Evolutionary conservation across 164 flowering plant species (phyloP).

Genomic region (Taxillus chinensis): DNA sequence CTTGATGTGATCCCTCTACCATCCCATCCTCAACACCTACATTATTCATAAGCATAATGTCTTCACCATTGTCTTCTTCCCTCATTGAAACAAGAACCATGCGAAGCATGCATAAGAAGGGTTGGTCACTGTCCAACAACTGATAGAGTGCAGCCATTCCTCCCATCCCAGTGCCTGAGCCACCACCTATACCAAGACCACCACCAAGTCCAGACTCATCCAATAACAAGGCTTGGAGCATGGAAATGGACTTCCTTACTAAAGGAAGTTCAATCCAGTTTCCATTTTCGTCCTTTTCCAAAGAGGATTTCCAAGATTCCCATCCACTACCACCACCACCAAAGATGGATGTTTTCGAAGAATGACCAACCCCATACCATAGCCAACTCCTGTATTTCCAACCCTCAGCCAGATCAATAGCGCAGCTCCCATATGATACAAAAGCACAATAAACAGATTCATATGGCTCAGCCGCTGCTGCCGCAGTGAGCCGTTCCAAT

Average conservation of each 20-base stretch:
- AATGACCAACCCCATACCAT: constrained; percentile 91
- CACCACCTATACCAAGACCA: constrained; percentile 98
- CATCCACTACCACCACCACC: constrained; percentile 98
- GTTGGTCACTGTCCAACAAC: constrained; percentile 95
- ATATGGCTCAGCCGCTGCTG: constrained; percentile 98
- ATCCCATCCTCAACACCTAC: constrained; percentile 37
- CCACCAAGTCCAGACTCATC: constrained; percentile 99
- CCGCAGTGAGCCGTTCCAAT: constrained; percentile 96
- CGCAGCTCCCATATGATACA: constrained; percentile 94
- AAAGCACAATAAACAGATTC: constrained; percentile 95
- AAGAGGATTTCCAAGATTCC: constrained; percentile 75
- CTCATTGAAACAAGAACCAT: constrained; percentile 98
- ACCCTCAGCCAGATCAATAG: constrained; percentile 73
- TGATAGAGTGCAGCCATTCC: constrained; percentile 95
- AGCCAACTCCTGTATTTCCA: constrained; percentile 94
- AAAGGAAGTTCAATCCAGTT: constrained; percentile 94
- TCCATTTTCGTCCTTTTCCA: constrained; percentile 82
- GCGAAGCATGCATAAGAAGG: constrained; percentile 96
- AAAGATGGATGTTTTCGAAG: constrained; percentile 42
- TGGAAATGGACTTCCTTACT: constrained; percentile 76
- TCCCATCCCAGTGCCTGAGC: constrained; percentile 99
- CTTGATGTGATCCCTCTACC: constrained; percentile 35
- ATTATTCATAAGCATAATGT: constrained; percentile 50
- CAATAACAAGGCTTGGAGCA: constrained; percentile 91
- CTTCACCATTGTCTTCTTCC: constrained; percentile 90